These are phyloP conservation scores for Echeveria elegans DNA, from an alignment of 164 flowering plant species.

Conservation along the genomic window DNA sequence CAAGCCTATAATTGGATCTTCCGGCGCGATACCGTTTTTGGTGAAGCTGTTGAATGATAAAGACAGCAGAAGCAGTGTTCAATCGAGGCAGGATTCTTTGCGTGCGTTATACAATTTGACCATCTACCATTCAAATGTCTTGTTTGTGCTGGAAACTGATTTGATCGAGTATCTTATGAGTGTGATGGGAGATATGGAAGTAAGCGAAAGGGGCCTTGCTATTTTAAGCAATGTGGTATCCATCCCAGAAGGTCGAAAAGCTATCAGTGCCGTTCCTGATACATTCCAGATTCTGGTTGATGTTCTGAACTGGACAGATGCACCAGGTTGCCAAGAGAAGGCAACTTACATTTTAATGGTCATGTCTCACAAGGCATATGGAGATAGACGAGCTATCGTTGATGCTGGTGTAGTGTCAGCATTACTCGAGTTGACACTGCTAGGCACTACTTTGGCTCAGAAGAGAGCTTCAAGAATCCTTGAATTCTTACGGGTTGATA, in stretches of 20 bases:
- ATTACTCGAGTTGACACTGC: conserved; percentile 72
- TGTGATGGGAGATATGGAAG: conserved; percentile 66
- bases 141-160: conserved; percentile 41
- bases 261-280: conserved; percentile 39
- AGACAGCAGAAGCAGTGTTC: conserved; percentile 18
- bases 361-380: conserved; percentile 82
- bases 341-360: conserved; percentile 44
- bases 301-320: conserved; percentile 6
- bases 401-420: conserved; percentile 69
- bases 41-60: conserved; percentile 26
- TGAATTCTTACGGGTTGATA: conserved; percentile 67
- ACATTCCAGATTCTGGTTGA: conserved; percentile 13
- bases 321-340: conserved; percentile 85
- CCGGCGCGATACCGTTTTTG: conserved; percentile 73
- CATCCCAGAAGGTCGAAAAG: conserved; percentile 61
- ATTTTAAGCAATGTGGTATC: conserved; percentile 69
- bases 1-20: conserved; percentile 73
- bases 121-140: conserved; percentile 36
- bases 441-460: conserved; percentile 89
- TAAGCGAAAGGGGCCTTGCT: conserved; percentile 63
- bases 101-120: conserved; percentile 85
- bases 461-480: conserved; percentile 62
- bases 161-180: conserved; percentile 40
- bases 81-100: conserved; percentile 64
- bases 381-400: conserved; percentile 72